Base-by-base conservation (phyloP, 352 stramenopile genomes). In the Pythium graminicola region DNA sequence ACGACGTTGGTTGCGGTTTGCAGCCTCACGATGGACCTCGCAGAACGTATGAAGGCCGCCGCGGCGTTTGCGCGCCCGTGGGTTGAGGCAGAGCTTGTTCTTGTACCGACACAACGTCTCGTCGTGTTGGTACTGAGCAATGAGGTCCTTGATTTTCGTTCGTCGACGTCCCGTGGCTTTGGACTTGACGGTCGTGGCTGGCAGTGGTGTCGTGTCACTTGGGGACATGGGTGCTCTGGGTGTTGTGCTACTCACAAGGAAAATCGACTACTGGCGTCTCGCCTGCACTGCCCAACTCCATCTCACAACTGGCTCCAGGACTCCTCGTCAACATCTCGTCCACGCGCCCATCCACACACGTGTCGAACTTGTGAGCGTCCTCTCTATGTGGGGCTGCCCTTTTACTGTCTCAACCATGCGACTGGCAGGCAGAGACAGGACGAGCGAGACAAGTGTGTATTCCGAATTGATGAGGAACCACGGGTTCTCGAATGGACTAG, bases 11-110 rank as follows among this genome's bases (percentile, higher is more conserved):
- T 65, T 61, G 29, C 45, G 38, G 46, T 65, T 65, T 23, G 57
- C 57, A 17, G 42, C 50, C 19, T 55, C 57, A 14, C 57, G 57
- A 29, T 65, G 57, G 27, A 57, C 41, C 36, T 65, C 57, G 31
- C 57, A 65, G 50, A 61, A 65, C 38, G 50, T 65, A 31, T 65
- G 57, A 8, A 65, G 51, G 8, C 51, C 57, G 6, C 57, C 57
- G 11, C 32, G 42, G 17, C 46, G 50, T 42, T 65, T 65, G 28
- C 32, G 33, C 19, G 57, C 50, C 13, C 57, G 57, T 3, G 31
- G 27, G 32, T 56, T 61, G 27, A 42, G 29, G 35, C 57, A 65
- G 4, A 55, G 43, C 40, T 65, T 65, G 57, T 56, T 65, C 44
- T 56, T 53, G 45, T 65, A 65, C 14, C 57, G 57, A 35, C 57